Percentiles rank a stretch among this genome's conserved stretches.
Conservation (phyloP, 441 rosid species). For the Corymbia calophylla region DNA sequence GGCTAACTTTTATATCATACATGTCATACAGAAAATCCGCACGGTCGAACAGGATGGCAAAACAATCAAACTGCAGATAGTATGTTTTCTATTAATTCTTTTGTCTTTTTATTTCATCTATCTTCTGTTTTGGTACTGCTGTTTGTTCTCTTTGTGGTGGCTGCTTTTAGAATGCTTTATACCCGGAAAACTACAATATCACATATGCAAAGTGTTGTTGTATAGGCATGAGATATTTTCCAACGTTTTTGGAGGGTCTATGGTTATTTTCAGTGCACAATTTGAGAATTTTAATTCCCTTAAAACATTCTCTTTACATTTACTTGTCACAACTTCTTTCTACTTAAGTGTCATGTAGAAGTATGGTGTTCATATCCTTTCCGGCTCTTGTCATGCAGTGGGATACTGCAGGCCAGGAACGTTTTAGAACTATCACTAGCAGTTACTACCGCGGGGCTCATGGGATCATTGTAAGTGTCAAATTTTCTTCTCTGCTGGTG, state of each 20-base stretch:
- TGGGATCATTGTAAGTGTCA: conserved; percentile 47
- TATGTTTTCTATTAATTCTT: conserved; percentile 5
- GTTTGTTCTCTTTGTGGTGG: background rate
- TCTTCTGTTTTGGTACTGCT: background rate
- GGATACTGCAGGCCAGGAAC: conserved; percentile 80
- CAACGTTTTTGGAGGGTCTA: background rate
- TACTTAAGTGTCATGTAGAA: background rate
- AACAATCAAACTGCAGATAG: conserved; percentile 69
- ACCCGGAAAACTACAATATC: background rate
- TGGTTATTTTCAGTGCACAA: background rate
- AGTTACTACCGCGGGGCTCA: conserved; percentile 75
- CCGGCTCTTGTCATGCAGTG: conserved; percentile 28
- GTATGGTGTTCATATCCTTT: background rate
- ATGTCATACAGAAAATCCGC: conserved; percentile 50
- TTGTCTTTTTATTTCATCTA: background rate
- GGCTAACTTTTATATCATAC: background rate
- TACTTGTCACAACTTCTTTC: background rate
- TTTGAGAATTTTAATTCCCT: background rate
- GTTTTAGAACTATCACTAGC: conserved; percentile 67
- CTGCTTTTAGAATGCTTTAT: background rate
- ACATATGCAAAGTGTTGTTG: background rate
- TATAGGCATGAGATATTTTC: background rate
- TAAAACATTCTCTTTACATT: background rate
- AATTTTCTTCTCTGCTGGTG: background rate
- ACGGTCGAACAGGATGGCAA: conserved; percentile 72